Conservation (phyloP, 192 early-diverging fungal genomes). For the Gryganskiella cystojenkinii region DNA sequence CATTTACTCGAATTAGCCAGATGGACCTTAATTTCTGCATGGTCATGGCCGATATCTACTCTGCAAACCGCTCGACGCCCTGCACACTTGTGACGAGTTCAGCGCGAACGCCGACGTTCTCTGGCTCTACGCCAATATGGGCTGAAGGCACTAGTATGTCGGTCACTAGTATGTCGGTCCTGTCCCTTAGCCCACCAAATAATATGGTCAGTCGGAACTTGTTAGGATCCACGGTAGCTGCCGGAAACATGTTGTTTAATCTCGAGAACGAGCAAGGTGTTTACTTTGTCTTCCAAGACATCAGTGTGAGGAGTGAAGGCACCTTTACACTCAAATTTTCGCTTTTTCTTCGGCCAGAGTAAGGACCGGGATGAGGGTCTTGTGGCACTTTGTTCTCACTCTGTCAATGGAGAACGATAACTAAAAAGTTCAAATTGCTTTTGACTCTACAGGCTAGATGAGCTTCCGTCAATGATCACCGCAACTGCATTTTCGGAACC, state of each 20-base stretch:
- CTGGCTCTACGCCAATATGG: neutral
- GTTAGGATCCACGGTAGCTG: conserved; percentile 75
- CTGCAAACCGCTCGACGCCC: conserved; percentile 50
- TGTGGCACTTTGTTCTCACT: no score
- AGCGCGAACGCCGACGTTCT: conserved; percentile 10
- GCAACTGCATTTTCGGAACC: conserved; percentile 69
- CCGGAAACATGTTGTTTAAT: conserved; percentile 74
- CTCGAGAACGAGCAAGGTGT: conserved; percentile 72
- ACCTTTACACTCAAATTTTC: conserved; percentile 75
- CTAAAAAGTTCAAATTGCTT: no score
- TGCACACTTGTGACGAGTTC: conserved; percentile 59
- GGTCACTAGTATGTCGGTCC: conserved; percentile 5
- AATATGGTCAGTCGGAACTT: conserved; percentile 67
- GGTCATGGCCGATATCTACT: conserved; percentile 61
- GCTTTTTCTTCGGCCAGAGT: conserved; percentile 69
- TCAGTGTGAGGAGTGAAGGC: conserved; percentile 82
- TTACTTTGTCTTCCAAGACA: conserved; percentile 85
- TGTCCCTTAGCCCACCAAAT: conserved; percentile 9
- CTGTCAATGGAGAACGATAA: no score
- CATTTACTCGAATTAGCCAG: conserved; percentile 21
- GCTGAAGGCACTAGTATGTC: conserved; percentile 5
- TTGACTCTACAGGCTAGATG: conserved; percentile 22
- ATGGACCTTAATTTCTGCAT: conserved; percentile 62
- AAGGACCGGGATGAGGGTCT: no score
- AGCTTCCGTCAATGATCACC: conserved; percentile 31